Percentiles rank a stretch among this genome's conserved stretches.
phyloP scores from a whole-genome alignment of 164 flowering plant species.

The Berberis vulgaris region DNA sequence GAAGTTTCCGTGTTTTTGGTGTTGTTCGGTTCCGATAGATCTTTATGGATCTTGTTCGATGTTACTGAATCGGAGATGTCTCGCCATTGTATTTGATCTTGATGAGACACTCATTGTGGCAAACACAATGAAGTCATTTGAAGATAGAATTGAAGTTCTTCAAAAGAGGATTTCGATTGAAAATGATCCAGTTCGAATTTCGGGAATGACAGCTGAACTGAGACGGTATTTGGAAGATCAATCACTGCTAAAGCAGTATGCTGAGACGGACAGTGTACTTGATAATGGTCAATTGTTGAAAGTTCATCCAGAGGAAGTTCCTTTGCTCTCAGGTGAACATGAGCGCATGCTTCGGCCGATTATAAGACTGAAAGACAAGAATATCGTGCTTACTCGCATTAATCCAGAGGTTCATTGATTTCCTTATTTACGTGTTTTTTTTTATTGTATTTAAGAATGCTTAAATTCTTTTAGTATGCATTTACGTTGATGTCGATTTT shows the following conservation, averaged over 20 bases:
- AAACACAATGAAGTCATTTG: conserved; percentile 93
- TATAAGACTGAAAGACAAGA: conserved; percentile 75
- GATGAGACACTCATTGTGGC: conserved; percentile 98
- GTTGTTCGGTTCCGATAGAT: conserved; percentile 53
- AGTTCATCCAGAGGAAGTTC: conserved; percentile 70
- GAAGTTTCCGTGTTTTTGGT: conserved; percentile 86
- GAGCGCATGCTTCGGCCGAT: conserved; percentile 67
- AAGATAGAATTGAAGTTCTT: conserved; percentile 75
- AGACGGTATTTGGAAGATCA: conserved; percentile 77
- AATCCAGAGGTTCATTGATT: conserved; percentile 80
- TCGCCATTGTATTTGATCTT: conserved; percentile 88
- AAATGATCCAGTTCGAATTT: conserved; percentile 42
- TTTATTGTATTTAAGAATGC: neutral
- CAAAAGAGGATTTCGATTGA: conserved; percentile 59
- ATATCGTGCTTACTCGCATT: conserved; percentile 85
- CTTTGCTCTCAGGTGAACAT: conserved; percentile 33
- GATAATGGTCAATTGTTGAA: conserved; percentile 60
- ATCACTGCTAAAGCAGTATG: conserved; percentile 70
- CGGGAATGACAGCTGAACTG: conserved; percentile 78
- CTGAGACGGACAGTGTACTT: conserved; percentile 56
- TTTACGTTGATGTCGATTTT: neutral
- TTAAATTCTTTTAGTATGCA: neutral
- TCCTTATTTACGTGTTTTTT: neutral
- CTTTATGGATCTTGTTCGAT: conserved; percentile 57
- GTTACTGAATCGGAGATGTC: conserved; percentile 77